These are phyloP conservation scores for Coniochaeta ligniaria DNA, from an alignment of 2,329 filamentous ascomycete species.

Conservation along the genomic window DNA sequence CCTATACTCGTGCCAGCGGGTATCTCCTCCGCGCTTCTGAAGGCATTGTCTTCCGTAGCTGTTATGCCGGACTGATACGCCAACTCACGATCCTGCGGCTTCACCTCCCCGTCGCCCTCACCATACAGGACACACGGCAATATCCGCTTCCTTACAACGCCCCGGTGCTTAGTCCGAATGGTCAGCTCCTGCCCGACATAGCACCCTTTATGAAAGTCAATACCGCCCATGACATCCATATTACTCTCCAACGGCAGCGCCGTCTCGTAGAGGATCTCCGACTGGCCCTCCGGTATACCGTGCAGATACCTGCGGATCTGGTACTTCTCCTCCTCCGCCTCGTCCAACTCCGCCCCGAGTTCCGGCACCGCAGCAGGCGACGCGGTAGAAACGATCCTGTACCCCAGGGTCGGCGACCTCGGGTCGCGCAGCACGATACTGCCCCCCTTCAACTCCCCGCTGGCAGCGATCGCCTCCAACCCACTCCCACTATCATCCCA, in stretches of 20 bases:
- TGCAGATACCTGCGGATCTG: constrained; percentile 68
- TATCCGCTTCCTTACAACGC: constrained; percentile 85
- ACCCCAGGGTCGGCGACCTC: constrained; percentile 49
- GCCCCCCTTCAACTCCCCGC: not conserved
- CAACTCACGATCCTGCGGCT: constrained; percentile 29
- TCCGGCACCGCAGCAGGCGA: not conserved
- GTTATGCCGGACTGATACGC: constrained; percentile 33
- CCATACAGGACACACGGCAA: constrained; percentile 72
- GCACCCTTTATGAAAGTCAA: constrained; percentile 94
- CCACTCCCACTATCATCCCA: constrained; percentile 51
- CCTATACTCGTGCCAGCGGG: constrained; percentile 42
- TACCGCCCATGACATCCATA: constrained; percentile 74
- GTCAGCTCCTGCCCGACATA: constrained; percentile 97
- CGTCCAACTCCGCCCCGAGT: constrained; percentile 20
- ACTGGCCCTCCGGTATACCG: constrained; percentile 79
- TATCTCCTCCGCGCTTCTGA: constrained; percentile 24
- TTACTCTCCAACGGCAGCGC: constrained; percentile 85
- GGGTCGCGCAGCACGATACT: constrained; percentile 38
- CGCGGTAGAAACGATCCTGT: constrained; percentile 31
- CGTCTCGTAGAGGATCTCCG: constrained; percentile 63
- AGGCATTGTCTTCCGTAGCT: not conserved
- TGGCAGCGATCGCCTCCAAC: not conserved
- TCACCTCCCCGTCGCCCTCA: constrained; percentile 28
- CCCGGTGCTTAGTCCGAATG: constrained; percentile 89
- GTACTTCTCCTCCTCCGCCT: constrained; percentile 52